Conservation (phyloP, 805 yeast species). For the Ogataea polymorpha region DNA sequence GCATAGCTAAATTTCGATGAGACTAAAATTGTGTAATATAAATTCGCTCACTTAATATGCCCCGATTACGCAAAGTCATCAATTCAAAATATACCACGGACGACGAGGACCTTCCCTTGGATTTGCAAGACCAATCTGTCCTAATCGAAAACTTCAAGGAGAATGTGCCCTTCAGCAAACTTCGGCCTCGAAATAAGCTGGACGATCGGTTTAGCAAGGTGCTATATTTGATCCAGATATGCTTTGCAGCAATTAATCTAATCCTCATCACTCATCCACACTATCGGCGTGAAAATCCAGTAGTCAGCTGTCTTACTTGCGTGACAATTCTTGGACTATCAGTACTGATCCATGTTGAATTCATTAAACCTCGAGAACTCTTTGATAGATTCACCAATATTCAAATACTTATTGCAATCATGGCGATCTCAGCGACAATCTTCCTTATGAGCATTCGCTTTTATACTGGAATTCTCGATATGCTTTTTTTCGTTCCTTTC, state of each 20-base stretch:
- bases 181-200: constrained; percentile 9
- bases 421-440: constrained; percentile 9
- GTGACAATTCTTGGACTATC: constrained; percentile 20
- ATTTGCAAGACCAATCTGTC: constrained; percentile 22
- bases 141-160: constrained; percentile 17
- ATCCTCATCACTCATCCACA: constrained; percentile 27
- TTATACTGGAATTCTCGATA: constrained; percentile 16
- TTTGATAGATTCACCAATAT: constrained; percentile 1
- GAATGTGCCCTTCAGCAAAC: constrained; percentile 20
- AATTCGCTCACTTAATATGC: constrained; percentile 20
- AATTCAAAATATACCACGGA: constrained; percentile 23
- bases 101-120: constrained; percentile 22
- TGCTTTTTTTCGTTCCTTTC: constrained; percentile 28
- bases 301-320: constrained; percentile 27
- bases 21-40: background rate
- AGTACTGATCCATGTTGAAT: constrained; percentile 20
- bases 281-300: constrained; percentile 26
- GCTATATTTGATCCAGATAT: constrained; percentile 16
- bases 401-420: background rate
- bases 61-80: constrained; percentile 28
- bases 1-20: background rate
- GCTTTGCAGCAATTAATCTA: constrained; percentile 23
- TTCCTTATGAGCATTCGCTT: constrained; percentile 10
- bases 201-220: constrained; percentile 10
- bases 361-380: constrained; percentile 10